Percentiles rank a stretch among this genome's conserved stretches.
Evolutionary conservation across 2,329 filamentous ascomycete species (phyloP).

Genomic region (Dactylonectria estremocensis): DNA sequence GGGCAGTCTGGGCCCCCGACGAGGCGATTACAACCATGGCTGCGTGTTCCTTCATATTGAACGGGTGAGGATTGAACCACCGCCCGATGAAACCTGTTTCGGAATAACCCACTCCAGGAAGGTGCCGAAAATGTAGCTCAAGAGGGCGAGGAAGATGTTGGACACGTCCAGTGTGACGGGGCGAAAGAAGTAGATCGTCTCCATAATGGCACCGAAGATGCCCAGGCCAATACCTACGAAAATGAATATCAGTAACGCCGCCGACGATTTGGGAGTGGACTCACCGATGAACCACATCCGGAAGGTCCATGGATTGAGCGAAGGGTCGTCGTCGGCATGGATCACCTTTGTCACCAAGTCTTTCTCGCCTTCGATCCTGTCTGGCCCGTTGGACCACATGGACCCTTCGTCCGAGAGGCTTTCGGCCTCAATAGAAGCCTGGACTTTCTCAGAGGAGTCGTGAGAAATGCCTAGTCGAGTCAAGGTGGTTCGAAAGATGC

Average conservation of each 20-base stretch:
- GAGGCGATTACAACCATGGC: slow-evolving; percentile 61
- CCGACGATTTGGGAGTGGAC: background rate
- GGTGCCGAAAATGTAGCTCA: slow-evolving; percentile 40
- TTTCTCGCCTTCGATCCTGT: slow-evolving; percentile 31
- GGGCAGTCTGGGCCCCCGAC: slow-evolving; percentile 53
- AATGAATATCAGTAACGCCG: slow-evolving; percentile 7
- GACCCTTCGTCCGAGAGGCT: no score
- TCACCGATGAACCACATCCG: slow-evolving; percentile 42
- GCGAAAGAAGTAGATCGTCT: slow-evolving; percentile 47
- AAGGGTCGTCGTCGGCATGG: slow-evolving; percentile 44
- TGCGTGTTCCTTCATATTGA: slow-evolving; percentile 50
- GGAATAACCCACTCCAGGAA: no score
- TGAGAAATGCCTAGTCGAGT: slow-evolving; percentile 8
- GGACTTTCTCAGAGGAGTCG: slow-evolving; percentile 6
- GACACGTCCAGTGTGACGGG: slow-evolving; percentile 44
- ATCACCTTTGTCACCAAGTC: slow-evolving; percentile 42
- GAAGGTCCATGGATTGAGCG: slow-evolving; percentile 43
- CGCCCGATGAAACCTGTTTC: no score
- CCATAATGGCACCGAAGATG: slow-evolving; percentile 40
- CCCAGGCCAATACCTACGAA: slow-evolving; percentile 38
- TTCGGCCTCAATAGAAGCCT: background rate
- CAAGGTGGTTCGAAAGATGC: slow-evolving; percentile 4
- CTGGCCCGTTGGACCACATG: no score
- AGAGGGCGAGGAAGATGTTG: slow-evolving; percentile 44
- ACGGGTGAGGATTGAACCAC: no score